Evolutionary conservation across 305 asterid species (phyloP).

Genomic region (Ajuga reptans): DNA sequence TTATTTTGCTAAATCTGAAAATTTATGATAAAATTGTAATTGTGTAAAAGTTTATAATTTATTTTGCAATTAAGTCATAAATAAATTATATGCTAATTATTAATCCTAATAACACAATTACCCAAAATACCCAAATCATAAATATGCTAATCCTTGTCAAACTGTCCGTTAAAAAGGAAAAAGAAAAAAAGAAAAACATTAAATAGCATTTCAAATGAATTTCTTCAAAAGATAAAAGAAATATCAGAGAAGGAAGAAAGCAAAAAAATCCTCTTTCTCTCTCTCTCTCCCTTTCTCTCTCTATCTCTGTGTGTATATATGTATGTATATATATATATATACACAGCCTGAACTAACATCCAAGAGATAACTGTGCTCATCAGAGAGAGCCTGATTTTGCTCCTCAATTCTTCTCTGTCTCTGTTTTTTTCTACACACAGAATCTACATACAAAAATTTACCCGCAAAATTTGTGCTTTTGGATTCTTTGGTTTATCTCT

Average conservation of each 20-base stretch:
- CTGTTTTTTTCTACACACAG: slow-evolving; percentile 27
- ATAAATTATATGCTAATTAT: too few relatives aligned
- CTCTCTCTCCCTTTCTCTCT: not conserved
- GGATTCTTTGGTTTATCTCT: slow-evolving; percentile 13
- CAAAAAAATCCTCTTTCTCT: not conserved
- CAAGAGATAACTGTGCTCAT: slow-evolving; percentile 14
- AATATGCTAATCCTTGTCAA: not conserved
- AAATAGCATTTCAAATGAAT: not conserved
- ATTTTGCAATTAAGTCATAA: too few relatives aligned
- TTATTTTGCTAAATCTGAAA: too few relatives aligned
- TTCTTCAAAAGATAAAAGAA: not conserved
- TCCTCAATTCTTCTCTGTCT: slow-evolving; percentile 22
- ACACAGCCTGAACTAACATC: slow-evolving; percentile 12
- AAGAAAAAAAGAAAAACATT: not conserved
- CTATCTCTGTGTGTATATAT: too few relatives aligned
- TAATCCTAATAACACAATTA: not conserved
- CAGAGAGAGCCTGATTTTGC: slow-evolving; percentile 22
- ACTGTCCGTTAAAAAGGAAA: not conserved
- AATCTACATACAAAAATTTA: slow-evolving; percentile 24
- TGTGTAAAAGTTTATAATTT: too few relatives aligned
- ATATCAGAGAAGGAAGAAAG: not conserved
- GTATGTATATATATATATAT: not conserved
- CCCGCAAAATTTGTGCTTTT: slow-evolving; percentile 27
- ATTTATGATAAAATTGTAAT: too few relatives aligned
- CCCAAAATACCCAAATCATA: not conserved